Percentiles rank a stretch among this genome's conserved stretches.
Conservation (phyloP, 768 basidiomycete genomes). For the Hypholoma fasciculare region DNA sequence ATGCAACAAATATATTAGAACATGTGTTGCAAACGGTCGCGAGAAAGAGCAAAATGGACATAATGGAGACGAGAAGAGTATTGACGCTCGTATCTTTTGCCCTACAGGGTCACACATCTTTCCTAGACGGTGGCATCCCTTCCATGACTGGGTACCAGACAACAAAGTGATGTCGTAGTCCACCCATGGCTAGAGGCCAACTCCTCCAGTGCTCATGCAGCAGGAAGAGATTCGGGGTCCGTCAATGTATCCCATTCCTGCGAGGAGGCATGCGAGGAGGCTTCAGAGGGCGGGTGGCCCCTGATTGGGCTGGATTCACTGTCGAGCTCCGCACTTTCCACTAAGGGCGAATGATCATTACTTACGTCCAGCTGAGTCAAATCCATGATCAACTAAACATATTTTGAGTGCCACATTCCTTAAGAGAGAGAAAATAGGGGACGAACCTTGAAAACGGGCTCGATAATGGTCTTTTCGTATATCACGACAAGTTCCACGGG, state of each 20-base stretch:
- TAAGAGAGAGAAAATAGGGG: background rate
- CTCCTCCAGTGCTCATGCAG: constrained; percentile 30
- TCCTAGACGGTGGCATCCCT: constrained; percentile 9
- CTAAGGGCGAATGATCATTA: constrained; percentile 46
- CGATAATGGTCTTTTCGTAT: constrained; percentile 88
- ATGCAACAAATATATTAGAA: constrained; percentile 65
- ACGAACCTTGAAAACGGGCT: constrained; percentile 74
- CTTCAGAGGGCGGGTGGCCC: constrained; percentile 74
- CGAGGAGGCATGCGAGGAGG: constrained; percentile 87
- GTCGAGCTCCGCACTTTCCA: constrained; percentile 24
- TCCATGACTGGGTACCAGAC: constrained; percentile 20
- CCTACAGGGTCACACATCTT: constrained; percentile 24
- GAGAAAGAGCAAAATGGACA: constrained; percentile 24
- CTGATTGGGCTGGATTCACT: constrained; percentile 58
- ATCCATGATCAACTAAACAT: constrained; percentile 56
- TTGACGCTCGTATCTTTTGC: constrained; percentile 11
- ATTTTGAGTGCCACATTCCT: constrained; percentile 4
- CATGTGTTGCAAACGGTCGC: constrained; percentile 28
- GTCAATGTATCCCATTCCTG: constrained; percentile 91
- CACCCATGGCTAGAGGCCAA: constrained; percentile 4
- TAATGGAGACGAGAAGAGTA: constrained; percentile 17
- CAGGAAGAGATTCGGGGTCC: constrained; percentile 63
- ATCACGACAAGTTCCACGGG: constrained; percentile 94
- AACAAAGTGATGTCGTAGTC: constrained; percentile 11
- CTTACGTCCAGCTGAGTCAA: constrained; percentile 90